Base-by-base conservation (phyloP, 257 asterid genomes). In the Paraleonurus japonicus region DNA sequence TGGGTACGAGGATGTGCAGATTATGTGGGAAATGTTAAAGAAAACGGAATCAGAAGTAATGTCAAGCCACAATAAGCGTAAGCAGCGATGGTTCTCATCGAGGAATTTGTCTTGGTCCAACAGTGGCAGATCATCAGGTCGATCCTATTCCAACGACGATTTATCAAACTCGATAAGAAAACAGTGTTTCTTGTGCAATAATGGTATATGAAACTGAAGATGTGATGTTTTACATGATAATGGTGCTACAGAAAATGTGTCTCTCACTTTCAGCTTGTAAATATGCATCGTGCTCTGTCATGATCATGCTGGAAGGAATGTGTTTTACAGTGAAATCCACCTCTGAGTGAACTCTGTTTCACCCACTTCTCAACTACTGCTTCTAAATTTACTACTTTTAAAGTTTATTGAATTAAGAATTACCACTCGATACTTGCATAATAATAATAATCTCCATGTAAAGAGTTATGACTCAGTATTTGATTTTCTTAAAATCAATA, bases 11-110 rank as follows among this genome's bases (percentile, higher is more conserved):
- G 99, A 94, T 61, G 96, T 91, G 67, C 96, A 84, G 61, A 91
- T 91, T 45, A 94, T 94, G 99, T 94, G 99, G 99, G 96, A 91
- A 65, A 94, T 94, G 97, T 82, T 94, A 65, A 84, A 88, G 39
- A 81, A 73, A 78, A 79, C 88, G 0, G 96, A 91, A 41, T 61
- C 88, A 8, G 80, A 80, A 71, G 71, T 79, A 69, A 70, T 79
- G 53, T 58, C 95, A 27, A 78, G 33, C 71, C 85, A 79, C 47
- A 58, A 70, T 4, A 85, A 85, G 79, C 87, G 78, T 61, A 93
- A 83, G 81, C 75, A 69, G 28, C 48, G 90, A 5, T 85, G 87
- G 71, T 76, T 82, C 69, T 82, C 43, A 35, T 35, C 88, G 90
- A 88, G 88, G 79, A 80, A 81, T 67, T 76, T 86, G 41, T 62